A percentile compares a stretch with the other conserved stretches of the same genome.
phyloP scores from a whole-genome alignment of 2,329 filamentous ascomycete species.

The Pseudogymnoascus sp. region DNA sequence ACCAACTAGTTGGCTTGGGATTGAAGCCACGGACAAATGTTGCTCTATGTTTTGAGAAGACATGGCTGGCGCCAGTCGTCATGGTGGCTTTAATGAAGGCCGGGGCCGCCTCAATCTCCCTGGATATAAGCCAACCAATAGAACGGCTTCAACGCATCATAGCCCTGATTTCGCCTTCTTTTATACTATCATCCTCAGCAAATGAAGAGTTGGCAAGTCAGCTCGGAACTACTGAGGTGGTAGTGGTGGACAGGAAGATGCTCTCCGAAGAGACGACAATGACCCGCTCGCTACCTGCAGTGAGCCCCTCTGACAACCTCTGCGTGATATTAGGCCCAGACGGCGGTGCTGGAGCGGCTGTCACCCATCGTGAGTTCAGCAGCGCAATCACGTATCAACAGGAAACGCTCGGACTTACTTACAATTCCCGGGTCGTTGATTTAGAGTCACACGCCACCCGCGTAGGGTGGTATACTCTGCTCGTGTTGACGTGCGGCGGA shows the following conservation, averaged over 20 bases:
- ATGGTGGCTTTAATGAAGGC: constrained; percentile 24
- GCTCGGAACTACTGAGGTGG: not conserved
- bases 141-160: not conserved
- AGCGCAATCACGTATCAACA: not conserved
- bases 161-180: not conserved
- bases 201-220: not conserved
- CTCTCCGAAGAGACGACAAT: not conserved
- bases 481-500: constrained; percentile 11
- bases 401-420: not conserved
- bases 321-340: not conserved
- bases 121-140: constrained; percentile 17
- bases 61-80: constrained; percentile 18
- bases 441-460: not conserved
- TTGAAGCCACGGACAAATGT: constrained; percentile 15
- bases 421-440: not conserved
- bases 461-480: not conserved
- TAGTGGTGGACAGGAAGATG: not conserved
- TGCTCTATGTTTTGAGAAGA: constrained; percentile 21
- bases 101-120: constrained; percentile 23
- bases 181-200: not conserved
- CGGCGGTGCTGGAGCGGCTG: not conserved
- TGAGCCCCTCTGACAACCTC: not conserved
- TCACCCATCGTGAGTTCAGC: not conserved
- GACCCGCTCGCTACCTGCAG: not conserved
- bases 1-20: constrained; percentile 5